Conservation (phyloP, 83 land plant genomes). For the Picea abies region DNA sequence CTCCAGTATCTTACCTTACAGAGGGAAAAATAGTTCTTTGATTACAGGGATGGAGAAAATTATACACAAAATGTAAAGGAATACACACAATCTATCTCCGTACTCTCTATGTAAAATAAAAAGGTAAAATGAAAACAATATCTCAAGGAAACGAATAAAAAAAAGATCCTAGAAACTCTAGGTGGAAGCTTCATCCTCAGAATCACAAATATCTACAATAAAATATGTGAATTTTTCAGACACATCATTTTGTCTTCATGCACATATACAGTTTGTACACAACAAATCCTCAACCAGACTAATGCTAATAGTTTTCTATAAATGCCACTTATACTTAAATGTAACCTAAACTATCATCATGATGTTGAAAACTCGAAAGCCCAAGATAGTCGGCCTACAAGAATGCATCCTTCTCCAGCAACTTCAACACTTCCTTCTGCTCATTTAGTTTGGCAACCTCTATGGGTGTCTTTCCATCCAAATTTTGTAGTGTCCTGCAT, state of each 20-base stretch:
- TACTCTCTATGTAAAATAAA: not conserved
- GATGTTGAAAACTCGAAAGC: not conserved
- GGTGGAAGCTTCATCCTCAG: not conserved
- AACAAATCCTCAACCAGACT: not conserved
- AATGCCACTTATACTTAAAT: not conserved
- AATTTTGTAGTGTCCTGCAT: constrained; percentile 24
- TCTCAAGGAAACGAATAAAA: not conserved
- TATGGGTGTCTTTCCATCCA: constrained; percentile 28
- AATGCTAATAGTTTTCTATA: constrained; percentile 1
- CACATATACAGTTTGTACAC: not conserved
- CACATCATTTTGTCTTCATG: not conserved
- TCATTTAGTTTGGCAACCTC: constrained; percentile 29
- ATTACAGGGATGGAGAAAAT: not conserved
- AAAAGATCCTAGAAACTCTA: not conserved
- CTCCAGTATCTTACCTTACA: too few species aligned
- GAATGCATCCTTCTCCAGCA: constrained; percentile 30
- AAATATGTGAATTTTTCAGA: not conserved
- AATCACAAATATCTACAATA: not conserved
- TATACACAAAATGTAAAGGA: not conserved
- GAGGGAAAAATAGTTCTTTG: not conserved
- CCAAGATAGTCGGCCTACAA: constrained; percentile 3
- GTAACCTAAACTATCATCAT: not conserved
- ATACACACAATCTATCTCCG: not conserved
- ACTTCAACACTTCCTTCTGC: constrained; percentile 23
- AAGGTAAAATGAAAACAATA: not conserved